phyloP scores from a whole-genome alignment of 164 flowering plant genomes.

The Chimonanthus salicifolius region DNA sequence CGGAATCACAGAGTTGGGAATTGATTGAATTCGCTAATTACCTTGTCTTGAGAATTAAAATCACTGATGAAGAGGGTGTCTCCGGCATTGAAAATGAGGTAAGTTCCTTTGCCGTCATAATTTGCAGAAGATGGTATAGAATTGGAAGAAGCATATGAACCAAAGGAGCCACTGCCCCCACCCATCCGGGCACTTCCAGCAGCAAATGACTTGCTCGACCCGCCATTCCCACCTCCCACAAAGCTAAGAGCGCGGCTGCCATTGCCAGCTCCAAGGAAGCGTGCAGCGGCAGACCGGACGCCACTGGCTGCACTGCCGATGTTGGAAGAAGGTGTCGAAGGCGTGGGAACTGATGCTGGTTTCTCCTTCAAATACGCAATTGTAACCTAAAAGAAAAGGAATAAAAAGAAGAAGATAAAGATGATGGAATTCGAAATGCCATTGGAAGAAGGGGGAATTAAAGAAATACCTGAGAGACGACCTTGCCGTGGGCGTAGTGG shows the following conservation, averaged over 20 bases:
- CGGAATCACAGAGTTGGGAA: not conserved
- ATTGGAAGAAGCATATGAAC: constrained; percentile 40
- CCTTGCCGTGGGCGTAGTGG: constrained; percentile 80
- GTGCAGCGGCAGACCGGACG: constrained; percentile 81
- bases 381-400: constrained; percentile 49
- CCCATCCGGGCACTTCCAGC: constrained; percentile 45
- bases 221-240: constrained; percentile 68
- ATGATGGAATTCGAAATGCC: not conserved
- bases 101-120: constrained; percentile 93
- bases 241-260: constrained; percentile 84
- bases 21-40: constrained; percentile 11
- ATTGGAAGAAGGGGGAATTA: not conserved
- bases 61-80: constrained; percentile 83
- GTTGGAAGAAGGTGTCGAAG: constrained; percentile 38
- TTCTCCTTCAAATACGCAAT: constrained; percentile 87
- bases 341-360: constrained; percentile 33
- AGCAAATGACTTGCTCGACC: constrained; percentile 46
- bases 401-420: not conserved
- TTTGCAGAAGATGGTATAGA: constrained; percentile 35
- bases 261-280: constrained; percentile 72
- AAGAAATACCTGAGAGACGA: constrained; percentile 68
- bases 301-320: constrained; percentile 58
- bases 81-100: constrained; percentile 85
- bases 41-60: constrained; percentile 90
- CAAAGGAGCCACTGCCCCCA: constrained; percentile 22